phyloP scores from a whole-genome alignment of 257 asterid genomes.

The Pogostemon cablin region DNA sequence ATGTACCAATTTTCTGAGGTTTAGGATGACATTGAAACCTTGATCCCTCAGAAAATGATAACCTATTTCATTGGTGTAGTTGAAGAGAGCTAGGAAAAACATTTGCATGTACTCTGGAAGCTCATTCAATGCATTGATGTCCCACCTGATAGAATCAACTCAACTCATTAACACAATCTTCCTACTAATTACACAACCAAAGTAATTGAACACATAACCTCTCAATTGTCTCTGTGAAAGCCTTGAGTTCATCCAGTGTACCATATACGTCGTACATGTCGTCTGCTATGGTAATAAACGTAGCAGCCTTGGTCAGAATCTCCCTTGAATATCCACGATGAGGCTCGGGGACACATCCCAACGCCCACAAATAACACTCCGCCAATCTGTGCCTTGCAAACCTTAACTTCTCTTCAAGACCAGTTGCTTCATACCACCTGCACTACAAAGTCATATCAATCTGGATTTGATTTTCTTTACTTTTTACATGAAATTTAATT shows the following conservation, averaged over 20 bases:
- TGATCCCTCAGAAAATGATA: conserved; percentile 32
- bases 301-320: conserved; percentile 31
- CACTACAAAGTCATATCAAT: not conserved
- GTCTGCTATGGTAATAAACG: conserved; percentile 37
- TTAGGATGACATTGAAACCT: conserved; percentile 44
- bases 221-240: conserved; percentile 42
- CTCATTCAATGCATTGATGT: conserved; percentile 40
- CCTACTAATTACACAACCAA: too few species aligned
- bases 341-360: conserved; percentile 43
- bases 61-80: conserved; percentile 43
- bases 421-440: conserved; percentile 49
- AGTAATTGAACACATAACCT: conserved; percentile 28
- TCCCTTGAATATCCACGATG: conserved; percentile 38
- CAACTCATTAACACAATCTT: too few species aligned
- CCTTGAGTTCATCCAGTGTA: conserved; percentile 49
- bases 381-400: conserved; percentile 54
- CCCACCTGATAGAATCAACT: conserved; percentile 37
- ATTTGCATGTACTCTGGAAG: conserved; percentile 53
- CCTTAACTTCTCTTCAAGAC: conserved; percentile 38
- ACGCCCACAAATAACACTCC: conserved; percentile 46
- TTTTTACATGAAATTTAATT: not conserved
- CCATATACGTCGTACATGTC: conserved; percentile 58
- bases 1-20: conserved; percentile 38
- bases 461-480: not conserved
- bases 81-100: conserved; percentile 48